Evolutionary conservation across 2,329 filamentous ascomycete species (phyloP).

Genomic region (Monilinia polystroma): DNA sequence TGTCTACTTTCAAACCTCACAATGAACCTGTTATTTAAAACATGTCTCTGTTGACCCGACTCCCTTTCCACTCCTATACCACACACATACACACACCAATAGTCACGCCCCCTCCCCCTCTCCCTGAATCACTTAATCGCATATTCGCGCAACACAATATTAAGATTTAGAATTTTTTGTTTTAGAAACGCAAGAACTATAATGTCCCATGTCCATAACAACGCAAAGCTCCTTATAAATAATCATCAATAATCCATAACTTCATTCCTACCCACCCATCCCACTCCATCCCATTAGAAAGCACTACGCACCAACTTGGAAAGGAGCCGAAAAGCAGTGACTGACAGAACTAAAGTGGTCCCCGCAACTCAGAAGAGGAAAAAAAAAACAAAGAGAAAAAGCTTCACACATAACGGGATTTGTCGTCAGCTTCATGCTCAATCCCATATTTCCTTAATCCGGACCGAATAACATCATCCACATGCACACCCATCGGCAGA

Average conservation of each 20-base stretch:
- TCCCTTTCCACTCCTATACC: not conserved
- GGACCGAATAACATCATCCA: constrained; percentile 6
- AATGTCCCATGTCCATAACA: constrained; percentile 1
- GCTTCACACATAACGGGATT: constrained; percentile 10
- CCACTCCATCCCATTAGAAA: constrained; percentile 9
- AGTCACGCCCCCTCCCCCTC: no score
- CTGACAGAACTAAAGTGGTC: not conserved
- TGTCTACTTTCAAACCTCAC: no score
- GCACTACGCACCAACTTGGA: not conserved
- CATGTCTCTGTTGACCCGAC: no score
- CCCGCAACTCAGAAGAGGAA: not conserved
- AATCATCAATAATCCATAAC: constrained; percentile 12
- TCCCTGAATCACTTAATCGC: not conserved
- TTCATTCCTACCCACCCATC: constrained; percentile 1
- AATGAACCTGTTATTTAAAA: no score
- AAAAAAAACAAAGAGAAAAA: constrained; percentile 8
- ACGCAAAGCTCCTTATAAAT: constrained; percentile 9
- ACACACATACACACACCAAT: not conserved
- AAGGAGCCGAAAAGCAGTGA: constrained; percentile 4
- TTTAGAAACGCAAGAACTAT: constrained; percentile 9
- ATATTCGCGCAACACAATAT: not conserved
- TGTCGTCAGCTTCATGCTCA: not conserved
- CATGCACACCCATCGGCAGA: not conserved
- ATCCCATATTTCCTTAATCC: constrained; percentile 5
- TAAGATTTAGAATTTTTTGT: not conserved